Percentiles rank a stretch among this genome's conserved stretches.
phyloP scores from a whole-genome alignment of 2,329 filamentous ascomycete genomes.

The Ceratocystiopsis brevicomis region DNA sequence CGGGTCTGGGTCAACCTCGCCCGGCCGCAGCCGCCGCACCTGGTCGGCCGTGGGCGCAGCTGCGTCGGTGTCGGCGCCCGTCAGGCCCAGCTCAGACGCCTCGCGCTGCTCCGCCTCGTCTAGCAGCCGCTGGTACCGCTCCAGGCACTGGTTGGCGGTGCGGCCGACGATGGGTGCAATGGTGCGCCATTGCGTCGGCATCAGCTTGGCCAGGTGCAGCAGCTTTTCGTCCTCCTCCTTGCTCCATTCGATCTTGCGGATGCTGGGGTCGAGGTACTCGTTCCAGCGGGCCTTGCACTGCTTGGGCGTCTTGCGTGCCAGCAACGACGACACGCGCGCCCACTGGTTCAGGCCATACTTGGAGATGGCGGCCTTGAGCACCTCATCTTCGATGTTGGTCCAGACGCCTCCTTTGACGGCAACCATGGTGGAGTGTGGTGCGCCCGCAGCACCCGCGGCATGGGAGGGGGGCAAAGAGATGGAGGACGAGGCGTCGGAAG shows the following conservation, averaged over 20 bases:
- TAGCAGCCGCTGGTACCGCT: conserved; percentile 88
- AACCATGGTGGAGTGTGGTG: conserved; percentile 31
- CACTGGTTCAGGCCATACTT: conserved; percentile 96
- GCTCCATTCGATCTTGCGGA: conserved; percentile 98
- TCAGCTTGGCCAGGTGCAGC: conserved; percentile 87
- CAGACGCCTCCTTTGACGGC: conserved; percentile 59
- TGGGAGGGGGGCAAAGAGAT: no score
- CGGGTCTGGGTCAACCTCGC: conserved; percentile 91
- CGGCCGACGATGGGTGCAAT: conserved; percentile 93
- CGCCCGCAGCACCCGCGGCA: neutral
- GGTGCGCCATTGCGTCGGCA: conserved; percentile 98
- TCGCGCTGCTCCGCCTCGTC: conserved; percentile 91
- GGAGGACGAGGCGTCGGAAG: neutral
- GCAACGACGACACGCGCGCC: conserved; percentile 91
- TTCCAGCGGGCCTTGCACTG: conserved; percentile 98
- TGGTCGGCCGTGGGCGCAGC: conserved; percentile 82
- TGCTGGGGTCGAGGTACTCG: conserved; percentile 95
- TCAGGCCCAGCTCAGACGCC: conserved; percentile 59
- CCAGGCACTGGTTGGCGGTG: conserved; percentile 90
- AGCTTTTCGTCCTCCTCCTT: conserved; percentile 97
- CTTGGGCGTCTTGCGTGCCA: conserved; percentile 93
- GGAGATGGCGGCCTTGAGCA: conserved; percentile 85
- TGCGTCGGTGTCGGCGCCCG: conserved; percentile 72
- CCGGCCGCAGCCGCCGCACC: conserved; percentile 70
- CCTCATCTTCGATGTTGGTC: conserved; percentile 78